Base-by-base conservation (phyloP, 208 protist genomes). In the Trypanosoma conorhini region DNA sequence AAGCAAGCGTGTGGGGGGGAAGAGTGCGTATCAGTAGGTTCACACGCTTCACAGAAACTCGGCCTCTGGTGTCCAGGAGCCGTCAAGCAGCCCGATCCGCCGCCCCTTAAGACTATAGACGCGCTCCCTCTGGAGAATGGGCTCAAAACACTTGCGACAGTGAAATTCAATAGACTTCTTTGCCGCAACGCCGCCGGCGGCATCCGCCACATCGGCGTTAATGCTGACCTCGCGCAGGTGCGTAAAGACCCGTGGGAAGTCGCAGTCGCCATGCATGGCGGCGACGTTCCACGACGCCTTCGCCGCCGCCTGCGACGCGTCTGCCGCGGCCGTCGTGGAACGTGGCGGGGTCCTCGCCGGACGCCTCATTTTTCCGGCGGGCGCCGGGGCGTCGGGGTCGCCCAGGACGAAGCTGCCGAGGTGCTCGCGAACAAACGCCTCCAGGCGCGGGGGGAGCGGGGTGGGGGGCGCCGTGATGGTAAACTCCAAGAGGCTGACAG, bases 241-340 rank as follows among this genome's bases (percentile, higher is more conserved):
- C 24, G 64, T 77, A 65, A 96, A 96, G 7, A 96, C 88, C 22
- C 91, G 88, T 33, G 91, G 91, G 62, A 96, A 93, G 61, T 96
- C 88, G 44, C 77, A 87, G 68, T 96, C 91, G 10, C 91, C 91
- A 30, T 81, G 87, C 83, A 92, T 60, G 1, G 71, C 42, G 4
- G 69, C 55, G 13, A 77, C 73, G 24, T 40, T 48, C 42, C 40
- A 62, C 22, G 63, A 59, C 21, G 67, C 42, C 28, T 67, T 65
- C 2, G 74, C 24, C 40, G 63, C 54, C 2, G 35, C 38, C 42
- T n/a, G 19, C 35, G 22, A 3, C n/a, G 26, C 21, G n/a, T 61
- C 60, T 24, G 26, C 35, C 4, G 31, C 24, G 44, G 3, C 33
- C 17, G 52, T 35, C 4, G 26, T 50, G 30, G 42, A 2, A 12